These are phyloP conservation scores for Chaetomiaceae sp. DNA, from an alignment of 2,329 filamentous ascomycete species.

Conservation along the genomic window DNA sequence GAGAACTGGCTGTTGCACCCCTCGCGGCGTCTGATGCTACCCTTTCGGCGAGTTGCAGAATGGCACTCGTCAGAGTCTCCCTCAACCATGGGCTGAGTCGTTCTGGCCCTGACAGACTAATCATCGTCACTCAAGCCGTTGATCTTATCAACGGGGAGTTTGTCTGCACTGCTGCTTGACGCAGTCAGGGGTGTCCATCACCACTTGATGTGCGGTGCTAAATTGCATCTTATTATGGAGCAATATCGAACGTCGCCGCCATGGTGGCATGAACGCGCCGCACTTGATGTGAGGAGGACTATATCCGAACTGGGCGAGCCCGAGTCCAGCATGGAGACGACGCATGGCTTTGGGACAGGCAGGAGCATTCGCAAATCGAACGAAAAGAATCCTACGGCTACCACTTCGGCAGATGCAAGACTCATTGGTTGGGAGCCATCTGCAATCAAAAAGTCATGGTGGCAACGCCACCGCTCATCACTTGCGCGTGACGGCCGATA, in stretches of 20 bases:
- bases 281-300: not conserved
- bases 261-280: constrained; percentile 1
- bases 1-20: constrained; percentile 14
- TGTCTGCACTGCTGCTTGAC: not conserved
- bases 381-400: not conserved
- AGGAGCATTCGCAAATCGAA: not conserved
- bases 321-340: not conserved
- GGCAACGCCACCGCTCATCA: not conserved
- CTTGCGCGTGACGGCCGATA: not conserved
- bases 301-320: not conserved
- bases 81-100: too few relatives aligned
- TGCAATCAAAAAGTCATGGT: not conserved
- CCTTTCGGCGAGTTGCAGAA: constrained; percentile 9
- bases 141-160: constrained; percentile 13
- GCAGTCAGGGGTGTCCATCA: constrained; percentile 14
- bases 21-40: constrained; percentile 10
- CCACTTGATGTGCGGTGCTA: constrained; percentile 23
- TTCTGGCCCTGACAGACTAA: not conserved
- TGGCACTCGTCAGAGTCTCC: too few relatives aligned
- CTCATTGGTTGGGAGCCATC: not conserved
- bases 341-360: not conserved
- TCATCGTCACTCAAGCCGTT: not conserved
- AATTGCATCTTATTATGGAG: constrained; percentile 21
- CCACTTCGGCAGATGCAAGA: constrained; percentile 1
- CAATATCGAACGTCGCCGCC: constrained; percentile 21